Percentiles rank a stretch among this genome's conserved stretches.
Evolutionary conservation across 331 rosid species (phyloP).

Genomic region (Cydonia oblonga): DNA sequence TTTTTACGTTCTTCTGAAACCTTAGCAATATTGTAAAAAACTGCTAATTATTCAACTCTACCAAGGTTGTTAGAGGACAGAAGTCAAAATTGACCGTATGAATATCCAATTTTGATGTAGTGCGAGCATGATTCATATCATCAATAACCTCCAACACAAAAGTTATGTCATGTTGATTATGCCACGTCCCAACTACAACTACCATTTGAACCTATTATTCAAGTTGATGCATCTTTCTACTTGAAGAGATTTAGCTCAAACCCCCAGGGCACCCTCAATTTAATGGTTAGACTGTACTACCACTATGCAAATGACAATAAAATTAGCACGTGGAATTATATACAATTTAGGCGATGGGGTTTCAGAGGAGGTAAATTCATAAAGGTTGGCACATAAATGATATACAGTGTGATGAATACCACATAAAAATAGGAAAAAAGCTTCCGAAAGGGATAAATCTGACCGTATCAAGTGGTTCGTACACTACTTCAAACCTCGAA

Average conservation of each 20-base stretch:
- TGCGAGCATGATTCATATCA: background rate
- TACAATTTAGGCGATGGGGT: background rate
- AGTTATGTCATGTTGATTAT: background rate
- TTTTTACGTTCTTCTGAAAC: background rate
- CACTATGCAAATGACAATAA: background rate
- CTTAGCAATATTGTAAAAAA: background rate
- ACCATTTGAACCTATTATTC: background rate
- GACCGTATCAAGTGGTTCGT: conserved; percentile 86
- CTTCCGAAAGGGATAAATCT: conserved; percentile 12
- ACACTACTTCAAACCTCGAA: conserved; percentile 70
- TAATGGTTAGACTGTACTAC: background rate
- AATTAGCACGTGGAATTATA: background rate
- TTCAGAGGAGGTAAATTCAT: background rate
- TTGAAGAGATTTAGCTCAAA: background rate
- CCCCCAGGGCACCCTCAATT: background rate
- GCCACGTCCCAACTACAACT: background rate
- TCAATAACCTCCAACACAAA: background rate
- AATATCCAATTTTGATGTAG: background rate
- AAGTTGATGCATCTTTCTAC: background rate
- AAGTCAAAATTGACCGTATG: background rate
- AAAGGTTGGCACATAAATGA: background rate
- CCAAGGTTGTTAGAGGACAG: background rate
- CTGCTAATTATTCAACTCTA: background rate
- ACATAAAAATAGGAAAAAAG: conserved; percentile 4
- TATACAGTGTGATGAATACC: background rate